Percentiles rank a stretch among this genome's conserved stretches.
Conservation (phyloP, 129 eudicot genomes). For the Pittosporum tobira region DNA sequence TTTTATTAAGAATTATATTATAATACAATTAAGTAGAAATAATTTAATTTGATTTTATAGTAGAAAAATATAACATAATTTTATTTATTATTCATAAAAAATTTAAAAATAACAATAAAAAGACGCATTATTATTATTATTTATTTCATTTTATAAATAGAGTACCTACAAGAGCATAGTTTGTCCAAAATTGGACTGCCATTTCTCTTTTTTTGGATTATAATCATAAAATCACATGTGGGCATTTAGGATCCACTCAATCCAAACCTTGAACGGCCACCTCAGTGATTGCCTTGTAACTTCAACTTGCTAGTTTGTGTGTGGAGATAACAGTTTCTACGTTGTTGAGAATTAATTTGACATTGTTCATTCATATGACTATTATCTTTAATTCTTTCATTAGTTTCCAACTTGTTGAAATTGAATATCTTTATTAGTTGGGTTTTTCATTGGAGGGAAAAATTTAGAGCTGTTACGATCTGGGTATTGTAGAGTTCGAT, state of each 20-base stretch:
- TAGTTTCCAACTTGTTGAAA: constrained; percentile 10
- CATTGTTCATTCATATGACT: not conserved
- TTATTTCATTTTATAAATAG: too few species aligned
- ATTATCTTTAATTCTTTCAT: not conserved
- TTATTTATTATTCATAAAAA: too few species aligned
- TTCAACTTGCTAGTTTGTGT: constrained; percentile 11
- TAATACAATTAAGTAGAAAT: too few species aligned
- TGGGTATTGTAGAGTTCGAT: constrained; percentile 1
- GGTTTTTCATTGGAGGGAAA: constrained; percentile 26
- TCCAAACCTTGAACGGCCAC: constrained; percentile 13
- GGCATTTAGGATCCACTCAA: constrained; percentile 51
- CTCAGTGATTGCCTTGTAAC: not conserved
- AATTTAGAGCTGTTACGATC: not conserved
- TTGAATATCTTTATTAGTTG: constrained; percentile 24
- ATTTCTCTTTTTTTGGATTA: too few species aligned
- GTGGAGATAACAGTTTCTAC: not conserved
- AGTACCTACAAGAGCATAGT: too few species aligned
- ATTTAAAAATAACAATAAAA: too few species aligned
- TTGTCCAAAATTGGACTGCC: too few species aligned
- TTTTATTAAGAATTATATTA: too few species aligned
- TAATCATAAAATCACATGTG: constrained; percentile 34
- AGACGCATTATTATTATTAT: too few species aligned
- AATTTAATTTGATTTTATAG: too few species aligned
- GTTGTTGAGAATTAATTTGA: constrained; percentile 2
- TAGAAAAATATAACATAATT: too few species aligned